These are phyloP conservation scores for Pseudogymnoascus sp. DNA, from an alignment of 2,329 filamentous ascomycete genomes.

Conservation along the genomic window DNA sequence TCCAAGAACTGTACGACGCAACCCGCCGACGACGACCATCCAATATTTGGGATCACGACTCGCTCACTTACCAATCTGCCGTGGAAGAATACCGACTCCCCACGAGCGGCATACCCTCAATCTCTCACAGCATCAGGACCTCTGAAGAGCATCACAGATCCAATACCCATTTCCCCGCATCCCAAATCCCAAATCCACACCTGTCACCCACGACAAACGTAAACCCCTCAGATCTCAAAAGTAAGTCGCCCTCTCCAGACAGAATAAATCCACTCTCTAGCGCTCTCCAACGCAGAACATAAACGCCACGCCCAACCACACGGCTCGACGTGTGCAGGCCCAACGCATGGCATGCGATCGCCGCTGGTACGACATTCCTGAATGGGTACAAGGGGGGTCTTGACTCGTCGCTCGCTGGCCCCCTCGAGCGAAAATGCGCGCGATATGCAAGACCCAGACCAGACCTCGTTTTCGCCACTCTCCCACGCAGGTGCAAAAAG, in stretches of 20 bases:
- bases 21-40: background rate
- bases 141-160: background rate
- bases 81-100: background rate
- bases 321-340: background rate
- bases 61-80: background rate
- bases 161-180: background rate
- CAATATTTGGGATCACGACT: background rate
- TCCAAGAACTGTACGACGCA: background rate
- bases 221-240: background rate
- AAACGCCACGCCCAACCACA: background rate
- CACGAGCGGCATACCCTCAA: background rate
- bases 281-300: conserved; percentile 4
- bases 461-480: background rate
- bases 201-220: background rate
- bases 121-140: background rate
- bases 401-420: background rate
- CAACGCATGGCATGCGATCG: background rate
- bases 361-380: background rate
- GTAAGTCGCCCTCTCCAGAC: background rate
- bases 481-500: background rate
- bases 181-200: background rate
- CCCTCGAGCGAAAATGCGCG: background rate
- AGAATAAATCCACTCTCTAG: background rate
- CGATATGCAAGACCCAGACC: background rate
- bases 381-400: background rate